phyloP scores from a whole-genome alignment of 345 rosid species.

The Gossypium herbaceum region DNA sequence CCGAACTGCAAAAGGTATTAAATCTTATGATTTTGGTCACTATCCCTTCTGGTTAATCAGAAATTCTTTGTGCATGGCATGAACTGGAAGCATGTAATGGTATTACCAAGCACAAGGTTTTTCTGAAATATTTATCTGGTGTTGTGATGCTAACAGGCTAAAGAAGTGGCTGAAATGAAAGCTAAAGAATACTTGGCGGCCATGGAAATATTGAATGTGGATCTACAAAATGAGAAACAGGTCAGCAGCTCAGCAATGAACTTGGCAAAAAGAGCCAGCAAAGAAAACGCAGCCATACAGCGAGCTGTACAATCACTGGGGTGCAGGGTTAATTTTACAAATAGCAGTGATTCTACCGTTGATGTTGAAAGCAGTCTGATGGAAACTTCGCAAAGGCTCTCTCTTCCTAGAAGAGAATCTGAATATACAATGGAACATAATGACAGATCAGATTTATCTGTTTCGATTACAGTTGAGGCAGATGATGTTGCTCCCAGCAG shows the following conservation, averaged over 20 bases:
- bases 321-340: constrained; percentile 73
- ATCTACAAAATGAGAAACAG: constrained; percentile 60
- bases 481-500: constrained; percentile 44
- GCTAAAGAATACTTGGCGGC: constrained; percentile 41
- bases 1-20: constrained; percentile 69
- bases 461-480: constrained; percentile 46
- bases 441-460: constrained; percentile 59
- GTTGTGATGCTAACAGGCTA: constrained; percentile 46
- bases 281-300: constrained; percentile 58
- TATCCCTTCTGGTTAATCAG: background rate
- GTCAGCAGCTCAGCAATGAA: constrained; percentile 54
- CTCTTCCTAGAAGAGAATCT: constrained; percentile 31
- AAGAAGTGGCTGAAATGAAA: constrained; percentile 69
- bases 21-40: constrained; percentile 7
- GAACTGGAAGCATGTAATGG: background rate
- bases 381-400: constrained; percentile 28
- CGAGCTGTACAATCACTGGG: constrained; percentile 84
- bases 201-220: constrained; percentile 53
- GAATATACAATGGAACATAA: constrained; percentile 27
- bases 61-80: background rate
- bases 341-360: constrained; percentile 49
- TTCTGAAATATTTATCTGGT: background rate
- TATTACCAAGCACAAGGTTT: background rate
- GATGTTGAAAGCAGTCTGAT: constrained; percentile 45
- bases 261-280: constrained; percentile 63